Evolutionary conservation across 352 stramenopile species (phyloP).

Genomic region (Blastocystis sp.): DNA sequence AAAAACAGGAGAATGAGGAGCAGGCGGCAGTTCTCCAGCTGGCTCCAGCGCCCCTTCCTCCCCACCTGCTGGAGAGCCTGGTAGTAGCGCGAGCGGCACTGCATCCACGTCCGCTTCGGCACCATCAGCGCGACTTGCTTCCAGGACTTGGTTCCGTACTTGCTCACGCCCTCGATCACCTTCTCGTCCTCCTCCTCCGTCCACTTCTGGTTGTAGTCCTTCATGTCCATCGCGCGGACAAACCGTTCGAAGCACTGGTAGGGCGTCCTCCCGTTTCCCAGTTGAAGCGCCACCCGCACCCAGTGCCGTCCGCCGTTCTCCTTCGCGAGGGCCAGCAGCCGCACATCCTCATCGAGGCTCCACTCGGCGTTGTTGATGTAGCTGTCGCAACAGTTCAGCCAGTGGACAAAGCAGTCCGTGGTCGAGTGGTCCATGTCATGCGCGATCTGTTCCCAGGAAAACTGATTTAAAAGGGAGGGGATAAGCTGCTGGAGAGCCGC

Average conservation of each 20-base stretch:
- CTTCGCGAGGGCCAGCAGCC: neutral
- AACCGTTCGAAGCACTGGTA: slow-evolving; percentile 62
- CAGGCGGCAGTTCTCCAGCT: slow-evolving; percentile 28
- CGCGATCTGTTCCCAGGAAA: slow-evolving; percentile 60
- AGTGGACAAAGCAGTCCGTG: slow-evolving; percentile 63
- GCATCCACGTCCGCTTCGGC: slow-evolving; percentile 4
- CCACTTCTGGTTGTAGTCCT: slow-evolving; percentile 45
- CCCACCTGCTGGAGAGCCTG: slow-evolving; percentile 18
- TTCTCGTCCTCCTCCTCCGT: slow-evolving; percentile 46
- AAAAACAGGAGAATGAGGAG: slow-evolving; percentile 48
- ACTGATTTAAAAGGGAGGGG: neutral
- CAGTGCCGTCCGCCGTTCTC: slow-evolving; percentile 11
- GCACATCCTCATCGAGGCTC: slow-evolving; percentile 25
- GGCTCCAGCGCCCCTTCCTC: slow-evolving; percentile 62
- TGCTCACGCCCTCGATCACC: slow-evolving; percentile 28
- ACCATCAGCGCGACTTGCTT: slow-evolving; percentile 24
- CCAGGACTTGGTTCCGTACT: slow-evolving; percentile 60
- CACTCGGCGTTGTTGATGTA: slow-evolving; percentile 37
- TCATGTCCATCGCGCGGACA: slow-evolving; percentile 33
- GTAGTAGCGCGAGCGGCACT: slow-evolving; percentile 64
- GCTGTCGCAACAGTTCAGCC: slow-evolving; percentile 66
- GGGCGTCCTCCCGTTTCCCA: slow-evolving; percentile 26
- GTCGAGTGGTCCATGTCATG: slow-evolving; percentile 11
- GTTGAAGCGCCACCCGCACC: slow-evolving; percentile 14
- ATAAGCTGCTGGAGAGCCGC: slow-evolving; percentile 3